These are phyloP conservation scores for Pythium monospermum DNA, from an alignment of 352 stramenopile species.

Conservation along the genomic window DNA sequence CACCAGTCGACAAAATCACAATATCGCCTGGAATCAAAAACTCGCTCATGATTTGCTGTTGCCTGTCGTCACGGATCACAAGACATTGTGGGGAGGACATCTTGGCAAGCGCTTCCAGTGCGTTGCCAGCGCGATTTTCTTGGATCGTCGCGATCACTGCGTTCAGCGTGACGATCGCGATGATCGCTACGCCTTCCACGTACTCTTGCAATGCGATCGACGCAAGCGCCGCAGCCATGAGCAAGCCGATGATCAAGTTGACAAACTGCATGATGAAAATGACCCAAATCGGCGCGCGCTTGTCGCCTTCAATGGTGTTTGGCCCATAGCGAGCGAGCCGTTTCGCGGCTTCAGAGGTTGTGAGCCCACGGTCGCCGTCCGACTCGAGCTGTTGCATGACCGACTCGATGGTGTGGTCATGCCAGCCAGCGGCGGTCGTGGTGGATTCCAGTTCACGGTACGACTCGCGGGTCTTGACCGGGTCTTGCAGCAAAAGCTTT, in stretches of 20 bases:
- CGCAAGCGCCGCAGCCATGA: constrained; percentile 31
- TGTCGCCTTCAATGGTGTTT: constrained; percentile 25
- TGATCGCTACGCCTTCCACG: constrained; percentile 32
- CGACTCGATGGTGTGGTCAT: constrained; percentile 23
- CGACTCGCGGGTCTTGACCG: constrained; percentile 33
- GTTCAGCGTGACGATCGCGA: constrained; percentile 39
- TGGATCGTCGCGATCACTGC: constrained; percentile 32
- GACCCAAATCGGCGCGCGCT: constrained; percentile 19
- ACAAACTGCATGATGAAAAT: constrained; percentile 37
- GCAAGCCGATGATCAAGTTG: constrained; percentile 35
- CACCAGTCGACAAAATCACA: constrained; percentile 58
- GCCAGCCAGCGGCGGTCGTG: constrained; percentile 24
- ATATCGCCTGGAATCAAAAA: constrained; percentile 34
- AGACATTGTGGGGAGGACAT: constrained; percentile 31
- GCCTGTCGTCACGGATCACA: constrained; percentile 25
- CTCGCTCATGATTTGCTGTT: constrained; percentile 26
- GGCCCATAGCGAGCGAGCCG: constrained; percentile 18
- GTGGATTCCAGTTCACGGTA: constrained; percentile 30
- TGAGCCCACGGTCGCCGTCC: constrained; percentile 15
- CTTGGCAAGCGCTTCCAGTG: constrained; percentile 28
- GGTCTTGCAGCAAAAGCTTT: constrained; percentile 27
- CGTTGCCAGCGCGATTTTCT: constrained; percentile 30
- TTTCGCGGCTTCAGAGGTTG: constrained; percentile 13
- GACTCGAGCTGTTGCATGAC: constrained; percentile 30
- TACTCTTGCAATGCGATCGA: constrained; percentile 35